Conservation (phyloP, 345 rosid species). For the Microcos paniculata region DNA sequence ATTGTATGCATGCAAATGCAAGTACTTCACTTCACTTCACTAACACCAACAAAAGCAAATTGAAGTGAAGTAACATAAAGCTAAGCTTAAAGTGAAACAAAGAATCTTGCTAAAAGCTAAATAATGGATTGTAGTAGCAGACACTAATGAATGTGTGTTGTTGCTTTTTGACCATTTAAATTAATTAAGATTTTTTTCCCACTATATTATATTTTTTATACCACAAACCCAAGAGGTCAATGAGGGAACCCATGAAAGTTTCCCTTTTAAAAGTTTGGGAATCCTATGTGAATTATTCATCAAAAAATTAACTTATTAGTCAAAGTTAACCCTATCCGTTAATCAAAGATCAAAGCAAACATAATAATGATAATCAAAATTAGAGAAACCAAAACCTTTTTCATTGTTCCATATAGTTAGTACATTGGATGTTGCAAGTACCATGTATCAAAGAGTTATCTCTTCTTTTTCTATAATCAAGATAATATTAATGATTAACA, state of each 20-base stretch:
- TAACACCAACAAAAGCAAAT: slow-evolving; percentile 55
- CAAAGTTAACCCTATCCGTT: slow-evolving; percentile 28
- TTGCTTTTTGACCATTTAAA: slow-evolving; percentile 62
- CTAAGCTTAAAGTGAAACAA: slow-evolving; percentile 53
- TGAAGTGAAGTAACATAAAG: slow-evolving; percentile 58
- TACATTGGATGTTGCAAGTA: not conserved
- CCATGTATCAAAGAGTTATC: slow-evolving; percentile 2
- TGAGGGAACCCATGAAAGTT: slow-evolving; percentile 47
- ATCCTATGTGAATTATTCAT: slow-evolving; percentile 49
- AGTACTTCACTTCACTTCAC: slow-evolving; percentile 62
- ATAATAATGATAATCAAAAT: not conserved
- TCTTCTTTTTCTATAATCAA: slow-evolving; percentile 10
- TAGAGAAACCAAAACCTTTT: not conserved
- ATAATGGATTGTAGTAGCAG: slow-evolving; percentile 78
- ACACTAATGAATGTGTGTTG: slow-evolving; percentile 58
- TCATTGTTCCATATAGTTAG: not conserved
- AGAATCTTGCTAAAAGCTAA: slow-evolving; percentile 80
- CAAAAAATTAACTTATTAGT: not conserved
- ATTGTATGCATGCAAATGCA: slow-evolving; percentile 24
- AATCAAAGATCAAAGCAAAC: not conserved
- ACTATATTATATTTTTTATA: not conserved
- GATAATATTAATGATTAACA: not conserved
- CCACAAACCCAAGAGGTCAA: slow-evolving; percentile 43
- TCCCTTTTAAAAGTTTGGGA: slow-evolving; percentile 42
- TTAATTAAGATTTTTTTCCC: not conserved